These are phyloP conservation scores for Wickerhamiella infanticola DNA, from an alignment of 1,139 yeast species.

Conservation along the genomic window DNA sequence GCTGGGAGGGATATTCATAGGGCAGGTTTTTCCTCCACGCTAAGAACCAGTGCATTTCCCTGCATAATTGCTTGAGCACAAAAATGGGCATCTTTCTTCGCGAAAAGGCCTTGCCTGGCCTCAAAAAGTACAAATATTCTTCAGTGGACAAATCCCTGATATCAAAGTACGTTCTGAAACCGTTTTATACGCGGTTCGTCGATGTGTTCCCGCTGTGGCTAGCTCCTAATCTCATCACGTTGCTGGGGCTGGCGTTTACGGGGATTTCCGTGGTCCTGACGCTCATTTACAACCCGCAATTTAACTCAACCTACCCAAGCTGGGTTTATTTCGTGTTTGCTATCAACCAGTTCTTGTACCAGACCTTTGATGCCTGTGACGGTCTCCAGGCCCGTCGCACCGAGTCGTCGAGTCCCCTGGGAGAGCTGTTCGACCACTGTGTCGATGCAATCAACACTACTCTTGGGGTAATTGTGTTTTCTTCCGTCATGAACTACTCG, in stretches of 20 bases:
- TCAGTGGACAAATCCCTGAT: conserved; percentile 72
- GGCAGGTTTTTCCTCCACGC: background rate
- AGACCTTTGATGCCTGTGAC: conserved; percentile 93
- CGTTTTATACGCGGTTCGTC: conserved; percentile 57
- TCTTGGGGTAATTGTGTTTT: conserved; percentile 55
- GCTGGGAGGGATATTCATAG: no score
- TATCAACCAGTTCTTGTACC: conserved; percentile 73
- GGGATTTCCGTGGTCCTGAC: conserved; percentile 48
- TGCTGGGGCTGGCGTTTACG: conserved; percentile 61
- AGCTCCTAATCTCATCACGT: conserved; percentile 63
- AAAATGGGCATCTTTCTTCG: conserved; percentile 65
- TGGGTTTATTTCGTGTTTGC: conserved; percentile 80
- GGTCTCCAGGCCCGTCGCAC: conserved; percentile 88
- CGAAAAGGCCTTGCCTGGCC: conserved; percentile 39
- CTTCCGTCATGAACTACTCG: conserved; percentile 60
- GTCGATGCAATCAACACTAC: conserved; percentile 84
- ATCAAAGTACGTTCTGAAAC: conserved; percentile 60
- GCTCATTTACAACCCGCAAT: conserved; percentile 56
- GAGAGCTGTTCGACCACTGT: conserved; percentile 89
- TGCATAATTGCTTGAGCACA: background rate
- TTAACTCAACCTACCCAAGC: conserved; percentile 45
- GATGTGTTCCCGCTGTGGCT: conserved; percentile 54
- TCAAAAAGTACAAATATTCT: conserved; percentile 52
- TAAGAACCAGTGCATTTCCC: background rate
- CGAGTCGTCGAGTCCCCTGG: conserved; percentile 88